Percentiles rank a stretch among this genome's conserved stretches.
Conservation (phyloP, 495 filamentous ascomycete species). For the Penicillium mononematosum region DNA sequence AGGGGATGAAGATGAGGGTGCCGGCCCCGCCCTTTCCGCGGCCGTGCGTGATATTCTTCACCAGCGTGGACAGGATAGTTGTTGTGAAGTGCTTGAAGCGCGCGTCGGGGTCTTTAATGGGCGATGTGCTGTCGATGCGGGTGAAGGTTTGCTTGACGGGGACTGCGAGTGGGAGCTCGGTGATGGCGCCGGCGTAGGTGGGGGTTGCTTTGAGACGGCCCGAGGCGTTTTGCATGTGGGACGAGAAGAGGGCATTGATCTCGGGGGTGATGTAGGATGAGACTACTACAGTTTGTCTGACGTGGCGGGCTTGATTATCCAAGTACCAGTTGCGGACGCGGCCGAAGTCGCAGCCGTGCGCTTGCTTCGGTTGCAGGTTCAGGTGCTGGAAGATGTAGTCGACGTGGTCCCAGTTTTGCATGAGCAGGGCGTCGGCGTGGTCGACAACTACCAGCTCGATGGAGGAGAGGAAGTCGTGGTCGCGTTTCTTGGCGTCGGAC, state of each 20-base stretch:
- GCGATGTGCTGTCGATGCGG: conserved; percentile 71
- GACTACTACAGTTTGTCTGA: conserved; percentile 81
- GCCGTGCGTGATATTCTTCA: conserved; percentile 51
- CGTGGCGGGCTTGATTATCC: conserved; percentile 72
- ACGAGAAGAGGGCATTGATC: conserved; percentile 73
- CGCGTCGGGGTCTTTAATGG: conserved; percentile 74
- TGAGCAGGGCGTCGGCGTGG: conserved; percentile 87
- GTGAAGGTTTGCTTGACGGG: conserved; percentile 83
- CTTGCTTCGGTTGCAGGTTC: conserved; percentile 83
- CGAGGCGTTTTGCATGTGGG: conserved; percentile 73
- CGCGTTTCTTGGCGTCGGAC: conserved; percentile 69
- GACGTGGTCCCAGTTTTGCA: conserved; percentile 99
- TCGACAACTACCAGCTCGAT: conserved; percentile 89
- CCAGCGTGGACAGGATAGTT: conserved; percentile 70
- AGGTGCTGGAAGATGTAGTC: conserved; percentile 88
- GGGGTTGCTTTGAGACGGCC: conserved; percentile 72
- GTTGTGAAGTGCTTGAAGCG: conserved; percentile 91
- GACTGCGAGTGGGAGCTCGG: conserved; percentile 61
- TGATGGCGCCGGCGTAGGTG: conserved; percentile 64
- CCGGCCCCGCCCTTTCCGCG: conserved; percentile 49
- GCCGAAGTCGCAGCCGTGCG: conserved; percentile 91
- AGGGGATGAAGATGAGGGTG: conserved; percentile 82
- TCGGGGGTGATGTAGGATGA: conserved; percentile 85
- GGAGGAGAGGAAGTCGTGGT: conserved; percentile 88
- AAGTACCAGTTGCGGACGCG: conserved; percentile 90